Conservation (phyloP, 1,284 basidiomycete species). For the Cryptococcus sp. region DNA sequence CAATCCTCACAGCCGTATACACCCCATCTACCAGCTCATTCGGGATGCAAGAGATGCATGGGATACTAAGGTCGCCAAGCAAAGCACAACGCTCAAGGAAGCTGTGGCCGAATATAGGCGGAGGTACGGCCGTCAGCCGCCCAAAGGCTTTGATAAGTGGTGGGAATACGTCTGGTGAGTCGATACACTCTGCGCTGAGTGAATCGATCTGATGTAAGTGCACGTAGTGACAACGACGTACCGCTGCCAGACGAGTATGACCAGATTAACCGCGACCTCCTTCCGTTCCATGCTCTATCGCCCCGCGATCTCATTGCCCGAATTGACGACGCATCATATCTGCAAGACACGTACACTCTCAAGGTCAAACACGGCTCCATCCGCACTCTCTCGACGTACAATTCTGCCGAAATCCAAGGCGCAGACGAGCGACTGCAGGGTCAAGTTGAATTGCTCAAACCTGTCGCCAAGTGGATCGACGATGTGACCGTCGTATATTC, state of each 20-base stretch:
- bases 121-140: slow-evolving; percentile 52
- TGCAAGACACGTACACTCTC: slow-evolving; percentile 33
- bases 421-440: slow-evolving; percentile 38
- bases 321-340: slow-evolving; percentile 55
- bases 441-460: slow-evolving; percentile 41
- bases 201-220: background rate
- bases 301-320: slow-evolving; percentile 64
- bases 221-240: slow-evolving; percentile 56
- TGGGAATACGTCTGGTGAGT: slow-evolving; percentile 61
- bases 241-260: slow-evolving; percentile 52
- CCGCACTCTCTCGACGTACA: slow-evolving; percentile 21
- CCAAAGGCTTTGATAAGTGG: slow-evolving; percentile 60
- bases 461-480: slow-evolving; percentile 38
- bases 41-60: slow-evolving; percentile 57
- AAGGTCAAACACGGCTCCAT: slow-evolving; percentile 29
- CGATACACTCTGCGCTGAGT: background rate
- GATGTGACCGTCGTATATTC: slow-evolving; percentile 45
- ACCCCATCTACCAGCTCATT: slow-evolving; percentile 62
- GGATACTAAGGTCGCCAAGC: slow-evolving; percentile 58
- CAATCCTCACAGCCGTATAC: slow-evolving; percentile 33
- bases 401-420: slow-evolving; percentile 23
- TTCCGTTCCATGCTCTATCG: slow-evolving; percentile 47
- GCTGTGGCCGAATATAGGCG: slow-evolving; percentile 61
- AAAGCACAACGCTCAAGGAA: slow-evolving; percentile 59
- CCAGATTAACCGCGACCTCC: slow-evolving; percentile 44